Conservation (phyloP, 1,284 basidiomycete genomes). For the Inonotus obliquus region DNA sequence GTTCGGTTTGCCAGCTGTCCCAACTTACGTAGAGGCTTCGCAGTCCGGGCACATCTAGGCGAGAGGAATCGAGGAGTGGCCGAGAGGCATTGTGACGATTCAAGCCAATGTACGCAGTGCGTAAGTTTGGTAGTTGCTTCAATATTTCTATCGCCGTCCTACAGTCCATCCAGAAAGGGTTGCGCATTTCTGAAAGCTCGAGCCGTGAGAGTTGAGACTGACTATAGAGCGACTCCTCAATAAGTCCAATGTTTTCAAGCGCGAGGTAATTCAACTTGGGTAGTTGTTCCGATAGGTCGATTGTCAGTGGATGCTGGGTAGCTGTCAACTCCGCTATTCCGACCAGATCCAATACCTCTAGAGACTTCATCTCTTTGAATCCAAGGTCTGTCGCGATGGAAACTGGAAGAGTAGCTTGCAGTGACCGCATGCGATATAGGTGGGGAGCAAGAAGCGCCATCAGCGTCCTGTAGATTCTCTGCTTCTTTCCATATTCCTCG, state of each 20-base stretch:
- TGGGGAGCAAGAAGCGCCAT: neutral
- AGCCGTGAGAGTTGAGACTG: conserved; percentile 7
- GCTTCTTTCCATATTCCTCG: conserved; percentile 4
- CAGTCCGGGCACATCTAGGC: neutral
- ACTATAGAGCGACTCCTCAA: neutral
- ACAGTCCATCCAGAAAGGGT: conserved; percentile 3
- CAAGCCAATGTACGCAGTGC: conserved; percentile 6
- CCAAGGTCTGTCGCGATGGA: conserved; percentile 1
- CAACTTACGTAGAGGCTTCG: conserved; percentile 6
- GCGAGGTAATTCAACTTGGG: conserved; percentile 3
- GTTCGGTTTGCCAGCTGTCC: neutral
- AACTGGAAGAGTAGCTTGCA: neutral
- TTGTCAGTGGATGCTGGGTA: neutral
- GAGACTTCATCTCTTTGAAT: neutral
- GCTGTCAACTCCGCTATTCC: neutral
- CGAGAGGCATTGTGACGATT: neutral
- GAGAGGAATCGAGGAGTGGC: neutral
- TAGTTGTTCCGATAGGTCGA: conserved; percentile 1
- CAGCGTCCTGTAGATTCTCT: neutral
- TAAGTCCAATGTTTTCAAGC: conserved; percentile 5
- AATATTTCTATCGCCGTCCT: neutral
- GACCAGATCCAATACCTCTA: conserved; percentile 2
- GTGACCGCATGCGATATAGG: neutral
- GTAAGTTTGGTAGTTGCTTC: neutral
- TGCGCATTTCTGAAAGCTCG: conserved; percentile 12